Conservation (phyloP, 306 rosid species). For the Lathyrus sativus region DNA sequence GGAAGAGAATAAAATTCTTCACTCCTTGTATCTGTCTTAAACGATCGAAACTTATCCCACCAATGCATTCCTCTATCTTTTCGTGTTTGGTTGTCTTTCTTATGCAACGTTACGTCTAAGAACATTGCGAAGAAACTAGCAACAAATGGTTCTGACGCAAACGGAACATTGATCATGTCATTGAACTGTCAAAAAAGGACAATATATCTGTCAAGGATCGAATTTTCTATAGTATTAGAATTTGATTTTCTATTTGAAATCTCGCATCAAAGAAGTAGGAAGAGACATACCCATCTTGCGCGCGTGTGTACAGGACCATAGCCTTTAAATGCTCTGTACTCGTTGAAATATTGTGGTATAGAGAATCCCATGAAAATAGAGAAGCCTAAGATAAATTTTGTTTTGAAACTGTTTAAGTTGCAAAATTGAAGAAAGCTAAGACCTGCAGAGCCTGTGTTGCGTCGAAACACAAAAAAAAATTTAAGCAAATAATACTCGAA, state of each 20-base stretch:
- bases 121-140: conserved; percentile 71
- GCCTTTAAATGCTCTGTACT: conserved; percentile 78
- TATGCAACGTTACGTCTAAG: conserved; percentile 64
- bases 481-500: conserved; percentile 5
- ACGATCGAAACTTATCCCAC: conserved; percentile 84
- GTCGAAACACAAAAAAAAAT: not conserved
- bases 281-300: conserved; percentile 77
- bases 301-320: conserved; percentile 88
- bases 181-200: conserved; percentile 61
- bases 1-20: conserved; percentile 92
- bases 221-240: not conserved
- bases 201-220: not conserved
- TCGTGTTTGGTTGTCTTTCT: conserved; percentile 62
- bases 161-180: conserved; percentile 93
- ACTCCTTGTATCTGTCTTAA: conserved; percentile 76
- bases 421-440: conserved; percentile 87
- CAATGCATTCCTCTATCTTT: conserved; percentile 90
- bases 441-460: conserved; percentile 83
- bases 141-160: conserved; percentile 80
- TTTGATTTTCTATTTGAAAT: no score
- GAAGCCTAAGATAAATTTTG: conserved; percentile 81
- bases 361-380: conserved; percentile 89
- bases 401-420: conserved; percentile 86
- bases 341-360: conserved; percentile 92
- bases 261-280: not conserved